These are phyloP conservation scores for Apiotrichum sp. DNA, from an alignment of 1,284 basidiomycete genomes.

Conservation along the genomic window DNA sequence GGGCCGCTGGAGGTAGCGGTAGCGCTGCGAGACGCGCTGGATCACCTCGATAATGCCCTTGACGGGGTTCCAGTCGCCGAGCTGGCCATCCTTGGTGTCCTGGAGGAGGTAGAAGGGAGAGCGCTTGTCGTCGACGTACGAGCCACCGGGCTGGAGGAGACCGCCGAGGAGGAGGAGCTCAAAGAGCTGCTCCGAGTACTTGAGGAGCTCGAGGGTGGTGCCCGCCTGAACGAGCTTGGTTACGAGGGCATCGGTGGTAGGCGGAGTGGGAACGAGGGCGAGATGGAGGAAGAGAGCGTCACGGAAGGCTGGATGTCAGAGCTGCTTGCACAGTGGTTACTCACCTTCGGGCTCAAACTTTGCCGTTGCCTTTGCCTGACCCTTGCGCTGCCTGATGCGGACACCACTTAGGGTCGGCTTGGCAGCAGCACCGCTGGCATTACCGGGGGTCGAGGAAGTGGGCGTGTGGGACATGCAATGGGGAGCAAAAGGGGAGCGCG, in stretches of 20 bases:
- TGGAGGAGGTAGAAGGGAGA: constrained; percentile 50
- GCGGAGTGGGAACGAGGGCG: constrained; percentile 71
- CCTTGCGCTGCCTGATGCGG: constrained; percentile 50
- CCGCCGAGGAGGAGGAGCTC: constrained; percentile 91
- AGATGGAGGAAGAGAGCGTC: constrained; percentile 92
- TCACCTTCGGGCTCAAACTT: constrained; percentile 54
- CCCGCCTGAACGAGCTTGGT: constrained; percentile 81
- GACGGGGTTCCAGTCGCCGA: constrained; percentile 50
- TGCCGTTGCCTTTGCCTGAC: constrained; percentile 50
- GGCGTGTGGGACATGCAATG: constrained; percentile 47
- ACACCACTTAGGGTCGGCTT: constrained; percentile 50
- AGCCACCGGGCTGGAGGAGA: constrained; percentile 89
- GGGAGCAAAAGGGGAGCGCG: constrained; percentile 4
- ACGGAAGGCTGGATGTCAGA: constrained; percentile 65
- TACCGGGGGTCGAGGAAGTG: constrained; percentile 38
- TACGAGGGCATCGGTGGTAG: constrained; percentile 55
- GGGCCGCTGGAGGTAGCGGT: constrained; percentile 96
- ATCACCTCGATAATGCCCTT: constrained; percentile 89
- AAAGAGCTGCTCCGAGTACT: constrained; percentile 93
- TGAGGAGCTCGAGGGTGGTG: constrained; percentile 83
- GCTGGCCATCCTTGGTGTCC: constrained; percentile 11
- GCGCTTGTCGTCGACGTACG: constrained; percentile 70
- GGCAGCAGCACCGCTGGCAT: constrained; percentile 37
- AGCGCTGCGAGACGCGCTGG: constrained; percentile 93
- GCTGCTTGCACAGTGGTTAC: constrained; percentile 13